Evolutionary conservation across 1,284 basidiomycete genomes (phyloP).

Genomic region (Cryptococcus amylolentus): DNA sequence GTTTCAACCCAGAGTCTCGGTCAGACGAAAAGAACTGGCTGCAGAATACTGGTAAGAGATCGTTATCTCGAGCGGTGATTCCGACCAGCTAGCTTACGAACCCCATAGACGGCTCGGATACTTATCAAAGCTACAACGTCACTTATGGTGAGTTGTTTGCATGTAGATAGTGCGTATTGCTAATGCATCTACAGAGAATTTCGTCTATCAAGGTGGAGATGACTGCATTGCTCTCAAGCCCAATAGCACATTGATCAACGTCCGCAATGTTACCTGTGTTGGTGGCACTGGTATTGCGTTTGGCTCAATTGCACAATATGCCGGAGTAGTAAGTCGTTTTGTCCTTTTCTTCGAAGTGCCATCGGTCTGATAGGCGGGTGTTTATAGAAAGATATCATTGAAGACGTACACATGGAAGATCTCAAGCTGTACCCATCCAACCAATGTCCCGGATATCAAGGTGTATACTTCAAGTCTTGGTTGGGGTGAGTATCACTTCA

Average conservation of each 20-base stretch:
- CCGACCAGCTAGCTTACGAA: not conserved
- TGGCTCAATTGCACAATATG: constrained; percentile 62
- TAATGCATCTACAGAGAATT: constrained; percentile 15
- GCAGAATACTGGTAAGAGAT: constrained; percentile 53
- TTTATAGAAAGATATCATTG: constrained; percentile 56
- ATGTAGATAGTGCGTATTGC: not conserved
- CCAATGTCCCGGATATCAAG: constrained; percentile 19
- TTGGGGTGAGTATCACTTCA: constrained; percentile 50
- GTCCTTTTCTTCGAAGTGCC: not conserved
- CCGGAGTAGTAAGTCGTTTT: constrained; percentile 51
- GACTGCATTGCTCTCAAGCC: constrained; percentile 66
- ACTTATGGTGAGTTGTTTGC: constrained; percentile 43
- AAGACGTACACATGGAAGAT: constrained; percentile 57
- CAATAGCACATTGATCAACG: constrained; percentile 60
- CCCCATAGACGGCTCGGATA: constrained; percentile 50
- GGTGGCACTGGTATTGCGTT: constrained; percentile 66
- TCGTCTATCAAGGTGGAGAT: constrained; percentile 53
- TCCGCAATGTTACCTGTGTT: constrained; percentile 56
- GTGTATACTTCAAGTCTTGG: constrained; percentile 67
- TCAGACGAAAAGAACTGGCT: constrained; percentile 50
- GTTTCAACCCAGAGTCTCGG: constrained; percentile 53
- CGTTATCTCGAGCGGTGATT: not conserved
- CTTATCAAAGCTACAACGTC: constrained; percentile 58
- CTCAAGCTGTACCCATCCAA: constrained; percentile 37
- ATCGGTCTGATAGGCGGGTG: too few relatives aligned